Base-by-base conservation (phyloP, 2,329 filamentous ascomycete species). In the Fusarium staphyleae region DNA sequence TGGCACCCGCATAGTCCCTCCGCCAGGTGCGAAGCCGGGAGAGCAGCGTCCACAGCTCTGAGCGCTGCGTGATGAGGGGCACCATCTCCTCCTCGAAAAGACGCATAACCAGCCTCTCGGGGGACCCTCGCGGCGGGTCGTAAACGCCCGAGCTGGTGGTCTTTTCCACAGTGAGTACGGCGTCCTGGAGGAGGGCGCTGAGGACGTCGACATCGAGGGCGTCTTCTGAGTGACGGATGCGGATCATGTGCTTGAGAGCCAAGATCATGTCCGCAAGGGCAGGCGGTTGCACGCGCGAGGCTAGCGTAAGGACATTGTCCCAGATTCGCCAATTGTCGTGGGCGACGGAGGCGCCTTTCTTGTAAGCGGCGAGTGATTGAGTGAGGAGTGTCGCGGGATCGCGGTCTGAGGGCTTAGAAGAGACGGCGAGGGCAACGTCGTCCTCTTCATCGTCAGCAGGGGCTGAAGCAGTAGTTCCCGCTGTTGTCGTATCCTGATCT, bases 291-390 rank as follows among this genome's bases (percentile, higher is more conserved):
- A 95, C 83, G 2, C 91, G 89, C 0, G 90, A 85, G 0, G 90
- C 89, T 16, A 98, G 87, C 0, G 92, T 95, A 51, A 99, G 84
- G 13, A 98, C 88, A 67, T 99, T 99, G 70, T 96, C 91, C 93
- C 93, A 98, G 72, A 99, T 97, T 64, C 91, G 87, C 82, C 89
- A 90, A 75, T 93, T 93, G 65, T 92, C 87, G 72, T 91, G 84
- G 43, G 96, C 91, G 18, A 96, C 83, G 4, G 84, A 82, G 0
- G 93, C 91, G 9, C 93, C 95, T 59, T 90, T 88, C 70, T 96
- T 95, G 73, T 96, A 91, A 0, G 95, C 93, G 5, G 84, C 79
- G 1, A 99, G 83, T 0, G 95, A 87, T 69, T 96, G 91, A 0
- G 82, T 77, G 2, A 92, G 82, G 46, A 90, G 79, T 40, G 81